Conservation (phyloP, 1,284 basidiomycete genomes). For the Flammula alnicola region DNA sequence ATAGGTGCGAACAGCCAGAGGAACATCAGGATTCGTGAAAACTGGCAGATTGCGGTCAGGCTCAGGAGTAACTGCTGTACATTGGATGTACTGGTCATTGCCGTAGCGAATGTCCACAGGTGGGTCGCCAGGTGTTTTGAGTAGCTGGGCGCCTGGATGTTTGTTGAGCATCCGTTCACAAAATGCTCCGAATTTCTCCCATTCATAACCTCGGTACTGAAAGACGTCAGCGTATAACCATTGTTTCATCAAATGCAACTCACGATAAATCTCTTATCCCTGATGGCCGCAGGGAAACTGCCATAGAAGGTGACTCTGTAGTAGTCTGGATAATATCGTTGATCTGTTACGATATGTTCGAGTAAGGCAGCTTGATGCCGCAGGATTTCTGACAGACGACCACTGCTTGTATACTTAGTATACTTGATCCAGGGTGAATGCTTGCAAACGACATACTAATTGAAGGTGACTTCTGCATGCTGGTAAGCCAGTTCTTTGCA, state of each 20-base stretch:
- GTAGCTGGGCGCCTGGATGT: slow-evolving; percentile 84
- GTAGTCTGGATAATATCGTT: slow-evolving; percentile 88
- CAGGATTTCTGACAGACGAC: slow-evolving; percentile 83
- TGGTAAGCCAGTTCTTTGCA: slow-evolving; percentile 89
- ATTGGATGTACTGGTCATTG: slow-evolving; percentile 87
- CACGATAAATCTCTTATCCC: slow-evolving; percentile 88
- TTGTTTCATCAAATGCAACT: slow-evolving; percentile 29
- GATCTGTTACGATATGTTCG: slow-evolving; percentile 82
- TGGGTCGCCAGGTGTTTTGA: slow-evolving; percentile 79
- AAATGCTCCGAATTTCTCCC: slow-evolving; percentile 88
- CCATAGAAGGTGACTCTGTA: slow-evolving; percentile 94
- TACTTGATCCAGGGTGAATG: slow-evolving; percentile 3
- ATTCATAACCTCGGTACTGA: slow-evolving; percentile 89
- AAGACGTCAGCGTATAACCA: not conserved
- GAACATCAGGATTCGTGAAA: slow-evolving; percentile 87
- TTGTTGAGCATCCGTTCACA: slow-evolving; percentile 94
- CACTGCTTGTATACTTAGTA: slow-evolving; percentile 43
- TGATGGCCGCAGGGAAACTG: slow-evolving; percentile 84
- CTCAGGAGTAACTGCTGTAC: slow-evolving; percentile 85
- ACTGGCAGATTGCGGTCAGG: slow-evolving; percentile 80
- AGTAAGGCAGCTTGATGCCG: slow-evolving; percentile 83
- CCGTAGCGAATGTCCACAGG: slow-evolving; percentile 82
- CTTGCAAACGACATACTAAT: slow-evolving; percentile 67
- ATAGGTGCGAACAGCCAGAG: slow-evolving; percentile 80
- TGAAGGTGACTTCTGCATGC: slow-evolving; percentile 86